A percentile compares a stretch with the other conserved stretches of the same genome.
phyloP scores from a whole-genome alignment of 495 filamentous ascomycete species.

The Lasiosphaeria hispida region DNA sequence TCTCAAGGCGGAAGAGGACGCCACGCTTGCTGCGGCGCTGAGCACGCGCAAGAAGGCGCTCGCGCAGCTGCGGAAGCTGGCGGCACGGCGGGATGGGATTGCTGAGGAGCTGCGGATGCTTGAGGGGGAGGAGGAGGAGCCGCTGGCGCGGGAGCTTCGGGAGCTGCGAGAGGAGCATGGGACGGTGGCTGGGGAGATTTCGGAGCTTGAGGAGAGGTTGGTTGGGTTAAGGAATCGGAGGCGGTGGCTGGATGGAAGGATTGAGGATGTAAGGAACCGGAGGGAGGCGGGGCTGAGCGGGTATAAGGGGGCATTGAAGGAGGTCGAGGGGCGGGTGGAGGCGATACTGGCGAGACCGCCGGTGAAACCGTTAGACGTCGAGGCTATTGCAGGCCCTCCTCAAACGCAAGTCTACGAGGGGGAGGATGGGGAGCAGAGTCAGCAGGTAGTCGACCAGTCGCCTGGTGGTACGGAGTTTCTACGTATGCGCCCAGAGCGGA shows the following conservation, averaged over 20 bases:
- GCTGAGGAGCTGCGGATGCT: conserved; percentile 40
- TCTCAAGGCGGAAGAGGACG: conserved; percentile 69
- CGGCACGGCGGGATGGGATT: conserved; percentile 48
- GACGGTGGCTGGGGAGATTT: conserved; percentile 58
- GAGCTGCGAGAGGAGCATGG: conserved; percentile 51
- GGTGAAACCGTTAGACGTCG: conserved; percentile 40
- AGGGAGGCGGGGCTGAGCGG: conserved; percentile 52
- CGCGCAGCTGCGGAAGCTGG: conserved; percentile 58
- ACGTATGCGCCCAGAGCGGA: conserved; percentile 61
- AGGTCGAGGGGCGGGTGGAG: conserved; percentile 75
- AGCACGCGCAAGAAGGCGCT: conserved; percentile 58
- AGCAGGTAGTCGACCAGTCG: conserved; percentile 10
- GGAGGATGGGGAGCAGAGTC: conserved; percentile 24
- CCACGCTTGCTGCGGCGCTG: conserved; percentile 56
- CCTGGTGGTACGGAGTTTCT: conserved; percentile 45
- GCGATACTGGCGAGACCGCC: conserved; percentile 69
- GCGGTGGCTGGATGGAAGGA: conserved; percentile 56
- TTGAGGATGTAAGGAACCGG: conserved; percentile 62
- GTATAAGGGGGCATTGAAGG: conserved; percentile 50
- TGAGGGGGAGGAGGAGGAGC: conserved; percentile 39
- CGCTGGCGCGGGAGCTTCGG: conserved; percentile 58
- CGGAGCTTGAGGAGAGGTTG: conserved; percentile 59
- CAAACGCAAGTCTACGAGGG: neutral
- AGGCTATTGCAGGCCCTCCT: conserved; percentile 28
- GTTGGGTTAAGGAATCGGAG: conserved; percentile 63